Evolutionary conservation across 2,329 filamentous ascomycete species (phyloP).

Genomic region (Sporothrix euskadiensis): DNA sequence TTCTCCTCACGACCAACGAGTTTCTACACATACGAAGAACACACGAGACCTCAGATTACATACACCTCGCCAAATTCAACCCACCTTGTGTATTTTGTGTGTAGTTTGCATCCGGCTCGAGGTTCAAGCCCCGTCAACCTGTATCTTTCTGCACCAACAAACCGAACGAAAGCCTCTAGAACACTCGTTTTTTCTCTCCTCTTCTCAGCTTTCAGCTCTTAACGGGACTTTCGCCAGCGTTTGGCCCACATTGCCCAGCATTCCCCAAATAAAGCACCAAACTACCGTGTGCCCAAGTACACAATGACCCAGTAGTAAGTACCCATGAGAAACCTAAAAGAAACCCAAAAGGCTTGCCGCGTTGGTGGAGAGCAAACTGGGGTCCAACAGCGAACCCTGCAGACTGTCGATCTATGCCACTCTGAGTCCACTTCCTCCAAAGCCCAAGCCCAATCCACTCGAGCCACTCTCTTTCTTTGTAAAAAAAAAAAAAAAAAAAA

Average conservation of each 20-base stretch:
- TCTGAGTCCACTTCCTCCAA: not conserved
- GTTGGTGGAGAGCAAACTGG: slow-evolving; percentile 4
- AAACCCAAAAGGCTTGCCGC: not conserved
- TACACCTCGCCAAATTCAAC: not conserved
- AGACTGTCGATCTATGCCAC: slow-evolving; percentile 26
- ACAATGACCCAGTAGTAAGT: too few species aligned
- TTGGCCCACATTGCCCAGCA: slow-evolving; percentile 2
- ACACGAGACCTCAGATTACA: too few species aligned
- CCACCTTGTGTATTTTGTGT: not conserved
- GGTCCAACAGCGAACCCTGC: slow-evolving; percentile 22
- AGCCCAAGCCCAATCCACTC: not conserved
- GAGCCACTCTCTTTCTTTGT: not conserved
- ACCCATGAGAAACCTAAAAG: not conserved
- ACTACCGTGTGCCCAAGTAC: not conserved
- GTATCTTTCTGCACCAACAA: not conserved
- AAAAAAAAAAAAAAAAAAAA: too few species aligned
- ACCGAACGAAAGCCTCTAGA: not conserved
- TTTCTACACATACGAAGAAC: too few species aligned
- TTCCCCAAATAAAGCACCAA: not conserved
- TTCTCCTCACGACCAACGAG: not conserved
- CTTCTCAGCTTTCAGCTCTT: not conserved
- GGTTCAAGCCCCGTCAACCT: not conserved
- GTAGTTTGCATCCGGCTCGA: not conserved
- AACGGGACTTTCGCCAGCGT: not conserved
- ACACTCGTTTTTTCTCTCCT: not conserved